A percentile compares a stretch with the other conserved stretches of the same genome.
These are phyloP conservation scores for Cylindrotheca closterium DNA, from an alignment of 108 stramenopile species.

Conservation along the genomic window DNA sequence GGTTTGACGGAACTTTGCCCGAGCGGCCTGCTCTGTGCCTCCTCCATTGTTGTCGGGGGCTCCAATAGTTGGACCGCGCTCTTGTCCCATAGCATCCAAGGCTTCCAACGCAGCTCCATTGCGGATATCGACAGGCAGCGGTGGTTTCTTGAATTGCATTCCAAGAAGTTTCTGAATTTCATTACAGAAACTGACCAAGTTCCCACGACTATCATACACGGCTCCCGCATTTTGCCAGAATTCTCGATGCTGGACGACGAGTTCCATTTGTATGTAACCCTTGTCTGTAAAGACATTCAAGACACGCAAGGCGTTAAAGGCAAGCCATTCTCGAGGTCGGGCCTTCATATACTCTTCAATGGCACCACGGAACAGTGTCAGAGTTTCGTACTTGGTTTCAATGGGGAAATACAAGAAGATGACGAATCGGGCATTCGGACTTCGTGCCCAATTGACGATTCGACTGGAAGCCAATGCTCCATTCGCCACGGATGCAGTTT, in stretches of 20 bases:
- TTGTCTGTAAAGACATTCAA: conserved; percentile 52
- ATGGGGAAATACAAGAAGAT: conserved; percentile 60
- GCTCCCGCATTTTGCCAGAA: conserved; percentile 25
- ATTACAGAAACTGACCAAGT: conserved; percentile 56
- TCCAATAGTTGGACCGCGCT: too few species aligned
- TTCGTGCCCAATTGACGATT: conserved; percentile 79
- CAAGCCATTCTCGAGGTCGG: conserved; percentile 65
- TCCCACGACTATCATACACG: conserved; percentile 51
- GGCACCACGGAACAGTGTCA: conserved; percentile 51
- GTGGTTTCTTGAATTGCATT: conserved; percentile 65
- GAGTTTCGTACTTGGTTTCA: conserved; percentile 51
- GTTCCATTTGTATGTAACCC: conserved; percentile 58
- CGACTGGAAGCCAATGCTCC: conserved; percentile 52
- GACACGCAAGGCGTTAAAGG: conserved; percentile 50
- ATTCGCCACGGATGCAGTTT: conserved; percentile 68
- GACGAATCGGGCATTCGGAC: conserved; percentile 49
- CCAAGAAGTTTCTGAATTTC: conserved; percentile 63
- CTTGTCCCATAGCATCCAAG: too few species aligned
- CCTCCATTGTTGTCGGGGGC: too few species aligned
- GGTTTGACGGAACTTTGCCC: too few species aligned
- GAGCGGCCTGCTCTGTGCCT: too few species aligned
- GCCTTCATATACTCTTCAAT: conserved; percentile 69
- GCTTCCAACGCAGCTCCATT: too few species aligned
- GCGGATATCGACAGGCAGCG: conserved; percentile 65
- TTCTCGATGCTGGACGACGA: conserved; percentile 50